Conservation (phyloP, 768 basidiomycete genomes). For the Lanmaoa pseudosensibilis region DNA sequence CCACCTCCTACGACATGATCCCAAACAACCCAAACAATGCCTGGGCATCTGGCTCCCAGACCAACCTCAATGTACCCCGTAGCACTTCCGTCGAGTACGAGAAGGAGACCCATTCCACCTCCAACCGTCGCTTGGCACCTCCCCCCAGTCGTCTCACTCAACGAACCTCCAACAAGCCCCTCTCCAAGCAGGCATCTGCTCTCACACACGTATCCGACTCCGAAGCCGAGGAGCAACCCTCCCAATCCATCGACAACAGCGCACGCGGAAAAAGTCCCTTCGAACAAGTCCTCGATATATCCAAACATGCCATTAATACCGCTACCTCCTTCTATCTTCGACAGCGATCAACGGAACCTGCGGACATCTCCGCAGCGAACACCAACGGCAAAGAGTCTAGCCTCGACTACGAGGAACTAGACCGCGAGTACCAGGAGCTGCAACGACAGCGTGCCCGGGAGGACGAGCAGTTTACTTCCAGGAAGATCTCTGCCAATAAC, state of each 20-base stretch:
- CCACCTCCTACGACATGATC: slow-evolving; percentile 40
- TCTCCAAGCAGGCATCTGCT: slow-evolving; percentile 53
- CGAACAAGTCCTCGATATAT: slow-evolving; percentile 56
- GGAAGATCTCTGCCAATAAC: slow-evolving; percentile 36
- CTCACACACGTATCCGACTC: slow-evolving; percentile 64
- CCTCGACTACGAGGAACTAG: slow-evolving; percentile 80
- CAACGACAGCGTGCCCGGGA: slow-evolving; percentile 28
- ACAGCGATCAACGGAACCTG: slow-evolving; percentile 59
- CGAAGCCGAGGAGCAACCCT: slow-evolving; percentile 53
- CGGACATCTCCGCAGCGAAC: slow-evolving; percentile 40
- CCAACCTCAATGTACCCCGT: slow-evolving; percentile 52
- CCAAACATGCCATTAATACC: slow-evolving; percentile 50
- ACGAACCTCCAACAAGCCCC: slow-evolving; percentile 42
- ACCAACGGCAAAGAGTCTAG: slow-evolving; percentile 46
- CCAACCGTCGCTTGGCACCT: slow-evolving; percentile 56
- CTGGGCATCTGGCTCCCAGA: slow-evolving; percentile 64
- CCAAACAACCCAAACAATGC: slow-evolving; percentile 56
- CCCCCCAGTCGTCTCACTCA: slow-evolving; percentile 53
- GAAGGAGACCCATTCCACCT: slow-evolving; percentile 55
- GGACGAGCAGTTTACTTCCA: slow-evolving; percentile 29
- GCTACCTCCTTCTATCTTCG: slow-evolving; percentile 65
- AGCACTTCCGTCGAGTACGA: slow-evolving; percentile 84
- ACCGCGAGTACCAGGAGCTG: slow-evolving; percentile 55
- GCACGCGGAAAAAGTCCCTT: slow-evolving; percentile 71
- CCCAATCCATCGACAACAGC: slow-evolving; percentile 31